phyloP scores from a whole-genome alignment of 805 yeast species.

The Candida vartiovaarae region DNA sequence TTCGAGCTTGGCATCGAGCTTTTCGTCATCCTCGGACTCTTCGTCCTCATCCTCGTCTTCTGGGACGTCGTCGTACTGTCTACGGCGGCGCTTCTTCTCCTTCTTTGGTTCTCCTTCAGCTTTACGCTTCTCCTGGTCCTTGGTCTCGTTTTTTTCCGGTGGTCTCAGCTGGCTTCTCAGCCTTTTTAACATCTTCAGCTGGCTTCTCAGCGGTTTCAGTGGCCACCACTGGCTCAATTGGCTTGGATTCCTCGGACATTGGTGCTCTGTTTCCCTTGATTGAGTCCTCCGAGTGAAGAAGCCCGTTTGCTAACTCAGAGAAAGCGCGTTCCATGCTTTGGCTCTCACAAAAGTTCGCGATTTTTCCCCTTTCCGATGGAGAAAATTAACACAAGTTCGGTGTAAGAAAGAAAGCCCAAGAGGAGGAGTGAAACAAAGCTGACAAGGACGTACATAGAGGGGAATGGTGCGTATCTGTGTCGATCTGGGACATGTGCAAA shows the following conservation, averaged over 20 bases:
- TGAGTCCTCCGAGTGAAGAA: no score
- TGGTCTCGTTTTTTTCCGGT: slow-evolving; percentile 1
- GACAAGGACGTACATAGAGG: no score
- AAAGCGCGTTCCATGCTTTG: no score
- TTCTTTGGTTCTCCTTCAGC: slow-evolving; percentile 24
- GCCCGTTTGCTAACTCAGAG: no score
- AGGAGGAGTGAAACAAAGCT: no score
- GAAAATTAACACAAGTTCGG: background rate
- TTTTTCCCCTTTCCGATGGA: background rate
- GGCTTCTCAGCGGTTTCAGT: background rate
- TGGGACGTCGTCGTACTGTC: slow-evolving; percentile 55
- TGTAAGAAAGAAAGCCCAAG: no score
- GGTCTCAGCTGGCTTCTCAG: slow-evolving; percentile 6
- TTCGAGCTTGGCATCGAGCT: slow-evolving; percentile 33
- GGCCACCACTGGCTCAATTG: slow-evolving; percentile 9
- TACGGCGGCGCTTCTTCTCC: slow-evolving; percentile 50
- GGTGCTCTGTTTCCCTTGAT: background rate
- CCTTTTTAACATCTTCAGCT: slow-evolving; percentile 9
- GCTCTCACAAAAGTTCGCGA: background rate
- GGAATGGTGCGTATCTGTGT: no score
- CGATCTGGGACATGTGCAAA: no score
- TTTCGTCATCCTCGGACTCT: slow-evolving; percentile 43
- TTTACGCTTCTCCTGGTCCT: slow-evolving; percentile 21
- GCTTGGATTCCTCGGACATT: slow-evolving; percentile 23
- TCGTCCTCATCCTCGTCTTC: slow-evolving; percentile 42